Percentiles rank a stretch among this genome's conserved stretches.
phyloP scores from a whole-genome alignment of 495 filamentous ascomycete genomes.

The Penicillium longicatenatum region DNA sequence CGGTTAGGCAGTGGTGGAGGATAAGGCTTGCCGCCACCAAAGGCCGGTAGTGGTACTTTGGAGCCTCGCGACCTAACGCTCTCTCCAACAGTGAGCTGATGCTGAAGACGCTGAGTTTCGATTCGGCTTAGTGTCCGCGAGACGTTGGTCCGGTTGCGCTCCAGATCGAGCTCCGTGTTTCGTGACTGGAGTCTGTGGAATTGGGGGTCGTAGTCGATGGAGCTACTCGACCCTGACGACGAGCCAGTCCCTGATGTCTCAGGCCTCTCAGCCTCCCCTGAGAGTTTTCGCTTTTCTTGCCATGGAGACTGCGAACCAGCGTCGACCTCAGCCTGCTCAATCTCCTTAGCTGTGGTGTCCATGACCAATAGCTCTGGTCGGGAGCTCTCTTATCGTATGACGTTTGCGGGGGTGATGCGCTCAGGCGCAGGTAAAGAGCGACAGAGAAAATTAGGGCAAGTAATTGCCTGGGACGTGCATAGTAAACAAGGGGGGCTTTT shows the following conservation, averaged over 20 bases:
- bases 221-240: conserved; percentile 32
- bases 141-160: conserved; percentile 51
- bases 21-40: conserved; percentile 74
- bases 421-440: not conserved
- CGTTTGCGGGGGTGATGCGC: conserved; percentile 4
- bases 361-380: conserved; percentile 7
- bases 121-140: conserved; percentile 72
- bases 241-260: conserved; percentile 25
- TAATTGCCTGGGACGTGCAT: conserved; percentile 3
- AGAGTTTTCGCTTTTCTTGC: conserved; percentile 19
- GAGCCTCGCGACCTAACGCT: conserved; percentile 38
- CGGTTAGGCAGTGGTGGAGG: conserved; percentile 62
- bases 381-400: not conserved
- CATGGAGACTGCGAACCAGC: conserved; percentile 7
- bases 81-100: conserved; percentile 40
- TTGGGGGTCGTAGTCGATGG: conserved; percentile 31
- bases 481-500: conserved; percentile 13
- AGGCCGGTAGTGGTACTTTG: conserved; percentile 47
- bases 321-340: conserved; percentile 20
- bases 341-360: conserved; percentile 12
- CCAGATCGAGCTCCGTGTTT: conserved; percentile 67
- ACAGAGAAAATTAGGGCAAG: not conserved
- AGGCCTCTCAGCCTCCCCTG: conserved; percentile 17
- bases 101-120: conserved; percentile 50
- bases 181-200: conserved; percentile 36